A percentile compares a stretch with the other conserved stretches of the same genome.
Conservation (phyloP, 2,329 filamentous ascomycete species). For the Pseudopyricularia javanii region DNA sequence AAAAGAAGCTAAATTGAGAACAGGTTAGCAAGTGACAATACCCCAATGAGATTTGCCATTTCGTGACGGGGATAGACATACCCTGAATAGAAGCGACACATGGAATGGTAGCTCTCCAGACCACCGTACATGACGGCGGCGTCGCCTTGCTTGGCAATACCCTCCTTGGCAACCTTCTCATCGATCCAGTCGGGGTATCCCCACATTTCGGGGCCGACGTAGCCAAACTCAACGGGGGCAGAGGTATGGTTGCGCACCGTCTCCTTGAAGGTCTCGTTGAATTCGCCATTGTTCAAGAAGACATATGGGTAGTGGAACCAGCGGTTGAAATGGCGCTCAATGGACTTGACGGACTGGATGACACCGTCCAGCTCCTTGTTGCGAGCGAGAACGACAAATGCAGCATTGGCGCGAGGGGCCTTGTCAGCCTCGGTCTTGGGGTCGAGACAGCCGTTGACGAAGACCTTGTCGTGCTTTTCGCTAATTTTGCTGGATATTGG, state of each 20-base stretch:
- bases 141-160: constrained; percentile 92
- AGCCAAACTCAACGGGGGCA: constrained; percentile 78
- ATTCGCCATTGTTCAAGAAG: constrained; percentile 94
- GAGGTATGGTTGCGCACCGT: constrained; percentile 86
- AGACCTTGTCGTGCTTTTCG: constrained; percentile 94
- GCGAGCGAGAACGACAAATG: constrained; percentile 86
- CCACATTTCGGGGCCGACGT: constrained; percentile 85
- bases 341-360: constrained; percentile 91
- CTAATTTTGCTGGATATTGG: constrained; percentile 66
- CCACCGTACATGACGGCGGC: constrained; percentile 98
- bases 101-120: constrained; percentile 96
- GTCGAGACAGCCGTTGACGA: constrained; percentile 78
- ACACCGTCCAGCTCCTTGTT: constrained; percentile 97
- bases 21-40: not conserved
- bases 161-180: constrained; percentile 84
- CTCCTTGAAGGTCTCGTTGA: constrained; percentile 88
- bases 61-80: constrained; percentile 30
- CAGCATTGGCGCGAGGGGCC: constrained; percentile 77
- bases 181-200: constrained; percentile 96
- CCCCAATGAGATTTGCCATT: not conserved
- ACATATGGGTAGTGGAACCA: constrained; percentile 99
- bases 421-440: constrained; percentile 48
- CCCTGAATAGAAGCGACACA: constrained; percentile 99
- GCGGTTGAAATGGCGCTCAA: constrained; percentile 96
- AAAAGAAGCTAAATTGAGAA: constrained; percentile 57